Evolutionary conservation across 2,329 filamentous ascomycete species (phyloP).

Genomic region (Sarocladium strictum): DNA sequence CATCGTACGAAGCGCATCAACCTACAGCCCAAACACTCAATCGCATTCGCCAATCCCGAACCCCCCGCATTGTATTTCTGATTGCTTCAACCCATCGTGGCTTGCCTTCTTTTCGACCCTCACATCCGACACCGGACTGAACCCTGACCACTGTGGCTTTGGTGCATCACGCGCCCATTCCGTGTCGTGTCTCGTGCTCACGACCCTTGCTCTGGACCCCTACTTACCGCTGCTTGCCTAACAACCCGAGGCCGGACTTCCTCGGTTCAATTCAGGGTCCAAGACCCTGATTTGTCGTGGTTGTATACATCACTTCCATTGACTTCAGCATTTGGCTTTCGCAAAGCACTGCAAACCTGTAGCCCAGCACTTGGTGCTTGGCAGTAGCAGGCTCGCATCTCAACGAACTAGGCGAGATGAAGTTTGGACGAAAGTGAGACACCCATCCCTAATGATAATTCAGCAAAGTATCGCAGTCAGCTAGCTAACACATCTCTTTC

Average conservation of each 20-base stretch:
- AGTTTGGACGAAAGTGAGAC: constrained; percentile 57
- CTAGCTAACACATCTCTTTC: constrained; percentile 16
- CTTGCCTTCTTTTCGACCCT: not conserved
- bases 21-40: not conserved
- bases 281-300: not conserved
- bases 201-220: constrained; percentile 7
- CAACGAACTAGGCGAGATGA: constrained; percentile 36
- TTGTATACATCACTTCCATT: not conserved
- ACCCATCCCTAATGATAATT: not conserved
- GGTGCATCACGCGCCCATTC: constrained; percentile 4
- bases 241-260: not conserved
- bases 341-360: not conserved
- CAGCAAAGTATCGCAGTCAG: not conserved
- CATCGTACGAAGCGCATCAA: not conserved
- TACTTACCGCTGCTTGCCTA: not conserved
- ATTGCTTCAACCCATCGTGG: not conserved
- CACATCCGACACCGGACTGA: not conserved
- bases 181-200: constrained; percentile 7
- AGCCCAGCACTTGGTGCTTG: not conserved
- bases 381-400: not conserved
- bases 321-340: not conserved
- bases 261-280: not conserved
- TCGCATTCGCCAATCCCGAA: not conserved
- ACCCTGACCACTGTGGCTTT: constrained; percentile 4
- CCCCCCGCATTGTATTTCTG: not conserved